Percentiles rank a stretch among this genome's conserved stretches.
phyloP scores from a whole-genome alignment of 495 filamentous ascomycete species.

The Poronia punctata region DNA sequence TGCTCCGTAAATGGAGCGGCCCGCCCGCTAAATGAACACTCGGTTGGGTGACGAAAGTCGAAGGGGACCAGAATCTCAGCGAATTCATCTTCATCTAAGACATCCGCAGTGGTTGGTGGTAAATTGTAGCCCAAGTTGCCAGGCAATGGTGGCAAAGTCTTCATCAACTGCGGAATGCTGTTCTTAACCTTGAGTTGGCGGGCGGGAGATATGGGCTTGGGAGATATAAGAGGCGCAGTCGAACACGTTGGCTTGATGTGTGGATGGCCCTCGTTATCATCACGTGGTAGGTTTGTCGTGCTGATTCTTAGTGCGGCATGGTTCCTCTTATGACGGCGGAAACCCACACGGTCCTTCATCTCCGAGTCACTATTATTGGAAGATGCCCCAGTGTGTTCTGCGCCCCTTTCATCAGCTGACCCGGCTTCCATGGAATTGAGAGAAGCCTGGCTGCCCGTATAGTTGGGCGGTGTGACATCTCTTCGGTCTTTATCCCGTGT shows the following conservation, averaged over 20 bases:
- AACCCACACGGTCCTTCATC: conserved; percentile 3
- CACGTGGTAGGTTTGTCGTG: conserved; percentile 18
- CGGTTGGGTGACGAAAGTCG: conserved; percentile 2
- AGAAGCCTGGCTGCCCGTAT: too few species aligned
- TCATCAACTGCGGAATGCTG: conserved; percentile 46
- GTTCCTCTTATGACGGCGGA: conserved; percentile 20
- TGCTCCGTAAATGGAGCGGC: background rate
- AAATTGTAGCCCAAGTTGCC: conserved; percentile 19
- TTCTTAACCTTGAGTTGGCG: conserved; percentile 40
- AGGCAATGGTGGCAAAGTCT: conserved; percentile 40
- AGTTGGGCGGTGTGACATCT: too few species aligned
- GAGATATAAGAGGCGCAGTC: conserved; percentile 30
- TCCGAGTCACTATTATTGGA: background rate
- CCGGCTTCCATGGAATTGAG: too few species aligned
- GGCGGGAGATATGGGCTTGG: conserved; percentile 40
- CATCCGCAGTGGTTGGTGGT: conserved; percentile 14
- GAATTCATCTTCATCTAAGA: conserved; percentile 17
- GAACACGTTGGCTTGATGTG: conserved; percentile 22
- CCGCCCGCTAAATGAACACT: background rate
- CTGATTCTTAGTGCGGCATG: conserved; percentile 22
- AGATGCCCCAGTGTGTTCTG: background rate
- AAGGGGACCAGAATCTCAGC: conserved; percentile 20
- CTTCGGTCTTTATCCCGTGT: too few species aligned
- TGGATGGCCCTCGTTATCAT: conserved; percentile 21
- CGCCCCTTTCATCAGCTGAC: background rate